Conservation (phyloP, 108 stramenopile species). For the Fragilariopsis cylindrus region DNA sequence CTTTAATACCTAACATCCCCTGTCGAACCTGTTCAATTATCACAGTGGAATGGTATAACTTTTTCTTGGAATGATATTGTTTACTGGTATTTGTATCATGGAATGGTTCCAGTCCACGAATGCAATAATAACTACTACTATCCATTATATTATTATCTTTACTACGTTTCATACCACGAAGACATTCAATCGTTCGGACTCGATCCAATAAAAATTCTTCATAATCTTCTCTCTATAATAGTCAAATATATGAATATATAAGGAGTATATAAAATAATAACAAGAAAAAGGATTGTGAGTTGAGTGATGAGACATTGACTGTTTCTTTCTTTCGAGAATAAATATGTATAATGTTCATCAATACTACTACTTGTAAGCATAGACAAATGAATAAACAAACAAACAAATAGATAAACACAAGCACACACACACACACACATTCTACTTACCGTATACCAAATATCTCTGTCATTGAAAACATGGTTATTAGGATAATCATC, state of each 20-base stretch:
- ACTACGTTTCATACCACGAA: constrained; percentile 7
- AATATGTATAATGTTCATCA: too few relatives aligned
- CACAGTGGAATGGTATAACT: constrained; percentile 26
- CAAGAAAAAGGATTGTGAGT: too few relatives aligned
- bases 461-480: not conserved
- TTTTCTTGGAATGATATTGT: constrained; percentile 22
- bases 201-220: constrained; percentile 41
- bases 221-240: constrained; percentile 29
- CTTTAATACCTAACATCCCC: constrained; percentile 16
- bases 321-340: too few relatives aligned
- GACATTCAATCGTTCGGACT: constrained; percentile 26
- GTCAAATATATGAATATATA: not conserved
- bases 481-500: not conserved
- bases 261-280: not conserved
- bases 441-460: constrained; percentile 38
- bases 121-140: constrained; percentile 12
- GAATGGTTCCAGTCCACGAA: constrained; percentile 46
- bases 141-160: constrained; percentile 5
- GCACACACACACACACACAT: not conserved
- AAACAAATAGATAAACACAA: too few relatives aligned
- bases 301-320: too few relatives aligned
- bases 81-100: constrained; percentile 3
- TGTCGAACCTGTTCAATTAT: constrained; percentile 41
- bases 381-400: too few relatives aligned
- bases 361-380: too few relatives aligned